phyloP scores from a whole-genome alignment of 257 asterid genomes.

The Salvia rosmarinus region DNA sequence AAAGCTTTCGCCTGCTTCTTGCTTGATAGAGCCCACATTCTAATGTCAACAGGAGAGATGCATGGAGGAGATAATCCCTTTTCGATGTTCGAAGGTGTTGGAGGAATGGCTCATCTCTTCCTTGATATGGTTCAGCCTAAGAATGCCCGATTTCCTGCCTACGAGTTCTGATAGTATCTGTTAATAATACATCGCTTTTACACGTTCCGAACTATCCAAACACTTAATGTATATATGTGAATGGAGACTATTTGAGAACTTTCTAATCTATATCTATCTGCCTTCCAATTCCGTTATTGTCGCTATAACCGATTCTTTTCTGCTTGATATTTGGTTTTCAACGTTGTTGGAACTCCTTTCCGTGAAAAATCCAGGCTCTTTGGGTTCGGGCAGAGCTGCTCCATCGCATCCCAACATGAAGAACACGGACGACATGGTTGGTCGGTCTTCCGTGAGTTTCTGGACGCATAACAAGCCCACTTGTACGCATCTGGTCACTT shows the following conservation, averaged over 20 bases:
- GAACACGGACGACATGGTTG: slow-evolving; percentile 11
- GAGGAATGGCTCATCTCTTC: slow-evolving; percentile 76
- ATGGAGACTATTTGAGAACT: not conserved
- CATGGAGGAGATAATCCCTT: slow-evolving; percentile 67
- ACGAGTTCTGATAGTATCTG: slow-evolving; percentile 45
- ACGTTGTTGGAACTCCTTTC: not conserved
- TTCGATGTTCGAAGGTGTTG: slow-evolving; percentile 77
- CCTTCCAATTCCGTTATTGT: slow-evolving; percentile 23
- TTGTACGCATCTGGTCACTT: slow-evolving; percentile 16
- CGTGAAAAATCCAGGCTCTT: slow-evolving; percentile 27
- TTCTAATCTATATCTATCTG: slow-evolving; percentile 4
- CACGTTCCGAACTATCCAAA: not conserved
- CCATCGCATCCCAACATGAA: slow-evolving; percentile 21
- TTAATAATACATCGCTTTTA: not conserved
- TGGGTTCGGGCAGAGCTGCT: slow-evolving; percentile 15
- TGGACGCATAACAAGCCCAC: slow-evolving; percentile 20
- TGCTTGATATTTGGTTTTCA: not conserved
- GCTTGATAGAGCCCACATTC: slow-evolving; percentile 65
- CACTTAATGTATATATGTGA: not conserved
- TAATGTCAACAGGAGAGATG: slow-evolving; percentile 60
- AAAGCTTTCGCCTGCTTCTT: slow-evolving; percentile 80
- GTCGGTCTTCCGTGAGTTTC: slow-evolving; percentile 7
- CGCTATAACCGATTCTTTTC: not conserved
- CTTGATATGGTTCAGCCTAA: slow-evolving; percentile 71
- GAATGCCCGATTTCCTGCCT: slow-evolving; percentile 68